Evolutionary conservation across 768 basidiomycete genomes (phyloP).

Genomic region (Trametes sanguinea): DNA sequence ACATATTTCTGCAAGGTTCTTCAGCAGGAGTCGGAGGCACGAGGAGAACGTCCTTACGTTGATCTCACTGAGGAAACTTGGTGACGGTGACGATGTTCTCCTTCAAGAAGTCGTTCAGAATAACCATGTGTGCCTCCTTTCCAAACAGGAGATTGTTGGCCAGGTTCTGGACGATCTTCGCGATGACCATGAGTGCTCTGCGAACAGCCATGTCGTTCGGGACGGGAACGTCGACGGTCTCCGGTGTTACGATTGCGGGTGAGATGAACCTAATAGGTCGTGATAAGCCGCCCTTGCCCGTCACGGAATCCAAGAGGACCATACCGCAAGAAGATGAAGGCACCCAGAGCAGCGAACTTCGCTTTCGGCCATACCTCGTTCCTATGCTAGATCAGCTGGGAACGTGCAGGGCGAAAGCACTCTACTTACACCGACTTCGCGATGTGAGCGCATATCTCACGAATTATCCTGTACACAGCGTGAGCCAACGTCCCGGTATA

Average conservation of each 20-base stretch:
- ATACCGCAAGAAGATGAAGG: conserved; percentile 88
- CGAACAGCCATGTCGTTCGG: conserved; percentile 64
- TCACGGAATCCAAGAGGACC: conserved; percentile 9
- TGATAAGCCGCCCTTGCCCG: background rate
- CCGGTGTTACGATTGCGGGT: conserved; percentile 86
- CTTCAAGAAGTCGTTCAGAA: conserved; percentile 73
- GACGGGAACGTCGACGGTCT: conserved; percentile 79
- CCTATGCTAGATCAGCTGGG: conserved; percentile 33
- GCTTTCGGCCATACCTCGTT: conserved; percentile 74
- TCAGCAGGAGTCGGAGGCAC: background rate
- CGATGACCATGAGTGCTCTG: conserved; percentile 81
- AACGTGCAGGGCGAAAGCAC: background rate
- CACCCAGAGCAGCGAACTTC: conserved; percentile 81
- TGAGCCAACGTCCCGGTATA: background rate
- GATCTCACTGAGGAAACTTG: conserved; percentile 71
- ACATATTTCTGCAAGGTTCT: conserved; percentile 42
- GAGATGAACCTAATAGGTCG: conserved; percentile 70
- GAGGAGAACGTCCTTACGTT: conserved; percentile 47
- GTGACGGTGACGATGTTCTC: conserved; percentile 74
- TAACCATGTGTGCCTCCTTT: conserved; percentile 85
- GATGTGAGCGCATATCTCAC: conserved; percentile 85
- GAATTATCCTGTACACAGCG: conserved; percentile 62
- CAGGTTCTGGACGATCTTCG: conserved; percentile 90
- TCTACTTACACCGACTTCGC: conserved; percentile 69
- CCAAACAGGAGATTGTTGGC: conserved; percentile 95